Base-by-base conservation (phyloP, 1,284 basidiomycete species). In the Boletus semigastroideus region DNA sequence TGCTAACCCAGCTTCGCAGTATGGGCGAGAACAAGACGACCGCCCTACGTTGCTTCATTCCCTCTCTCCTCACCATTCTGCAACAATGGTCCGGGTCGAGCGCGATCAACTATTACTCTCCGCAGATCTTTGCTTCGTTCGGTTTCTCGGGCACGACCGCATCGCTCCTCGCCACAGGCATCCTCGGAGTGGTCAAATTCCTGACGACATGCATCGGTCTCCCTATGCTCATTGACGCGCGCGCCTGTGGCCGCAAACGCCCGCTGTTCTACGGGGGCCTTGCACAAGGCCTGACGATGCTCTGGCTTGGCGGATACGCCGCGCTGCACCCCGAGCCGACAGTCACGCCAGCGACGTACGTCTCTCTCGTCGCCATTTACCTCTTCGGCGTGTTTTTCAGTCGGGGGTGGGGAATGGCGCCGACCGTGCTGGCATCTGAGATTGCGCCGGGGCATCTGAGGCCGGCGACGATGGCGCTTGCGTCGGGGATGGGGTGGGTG, bases 51-150 rank as follows among this genome's bases (percentile, higher is more conserved):
- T 81, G 79, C 59, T 65, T 78, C 57, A 78, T 83, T 48, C 79
- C 81, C 3, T 68, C 73, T 2, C 61, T 80, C 27, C 75, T 80
- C 51, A 80, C 82, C 70, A 77, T 78, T 56, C 72, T 78, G 55
- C 82, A 84, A 68, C 80, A 83, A 64, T 82, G 78, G 74, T 75
- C 76, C 0, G 83, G 83, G 14, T 83, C 82, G 49, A 84, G 84
- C 66, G 76, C 78, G 0, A 78, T 85, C 66, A 78, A 79, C 57
- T 85, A 86, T 63, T 78, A 75, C 49, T 66, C 72, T 41, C 77
- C 77, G 1, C 60, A 69, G 33, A 81, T 82, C 20, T 79, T 82
- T 55, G 71, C 73, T 34, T 71, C 76, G 5, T 77, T 88, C 33
- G 79, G 82, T 4, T 73, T 86, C 44, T 72, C 70, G 7, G 78